These are phyloP conservation scores for Penicillium carneum DNA, from an alignment of 2,329 filamentous ascomycete genomes.

Conservation along the genomic window DNA sequence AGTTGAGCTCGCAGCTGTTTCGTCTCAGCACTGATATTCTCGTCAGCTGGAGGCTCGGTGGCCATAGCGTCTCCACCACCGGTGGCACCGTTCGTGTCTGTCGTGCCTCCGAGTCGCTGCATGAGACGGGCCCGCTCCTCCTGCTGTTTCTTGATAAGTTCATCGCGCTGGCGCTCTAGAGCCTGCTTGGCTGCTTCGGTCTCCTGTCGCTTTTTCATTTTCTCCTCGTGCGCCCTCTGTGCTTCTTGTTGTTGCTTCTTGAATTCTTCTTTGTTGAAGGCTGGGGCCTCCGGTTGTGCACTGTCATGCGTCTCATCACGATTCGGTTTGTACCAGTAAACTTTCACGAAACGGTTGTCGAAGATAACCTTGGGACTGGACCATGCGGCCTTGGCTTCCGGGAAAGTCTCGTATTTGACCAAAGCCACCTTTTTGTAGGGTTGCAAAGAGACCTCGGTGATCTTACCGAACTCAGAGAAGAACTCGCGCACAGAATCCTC, in stretches of 20 bases:
- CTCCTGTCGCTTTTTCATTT: constrained; percentile 60
- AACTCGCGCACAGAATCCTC: constrained; percentile 63
- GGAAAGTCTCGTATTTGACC: constrained; percentile 62
- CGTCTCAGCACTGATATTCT: constrained; percentile 57
- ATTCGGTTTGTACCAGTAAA: constrained; percentile 66
- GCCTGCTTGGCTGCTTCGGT: constrained; percentile 59
- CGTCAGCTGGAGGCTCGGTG: constrained; percentile 38
- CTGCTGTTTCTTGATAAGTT: constrained; percentile 62
- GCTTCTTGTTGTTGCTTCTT: constrained; percentile 63
- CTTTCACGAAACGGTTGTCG: constrained; percentile 70
- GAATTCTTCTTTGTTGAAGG: constrained; percentile 62
- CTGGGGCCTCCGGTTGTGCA: constrained; percentile 50
- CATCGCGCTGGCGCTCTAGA: constrained; percentile 61
- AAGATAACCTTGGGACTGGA: constrained; percentile 68
- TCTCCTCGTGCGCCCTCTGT: constrained; percentile 64
- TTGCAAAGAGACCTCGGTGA: constrained; percentile 63
- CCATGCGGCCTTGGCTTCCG: constrained; percentile 62
- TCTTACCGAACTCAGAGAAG: constrained; percentile 65
- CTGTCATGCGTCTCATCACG: constrained; percentile 40
- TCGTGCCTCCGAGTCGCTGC: constrained; percentile 57
- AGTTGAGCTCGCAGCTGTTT: constrained; percentile 62
- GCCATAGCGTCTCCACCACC: constrained; percentile 35
- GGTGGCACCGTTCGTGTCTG: constrained; percentile 39
- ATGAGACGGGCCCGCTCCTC: constrained; percentile 61
- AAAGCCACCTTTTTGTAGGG: constrained; percentile 62